Evolutionary conservation across 208 protist species (phyloP).

Genomic region (Blastocrithidia nonstop): DNA sequence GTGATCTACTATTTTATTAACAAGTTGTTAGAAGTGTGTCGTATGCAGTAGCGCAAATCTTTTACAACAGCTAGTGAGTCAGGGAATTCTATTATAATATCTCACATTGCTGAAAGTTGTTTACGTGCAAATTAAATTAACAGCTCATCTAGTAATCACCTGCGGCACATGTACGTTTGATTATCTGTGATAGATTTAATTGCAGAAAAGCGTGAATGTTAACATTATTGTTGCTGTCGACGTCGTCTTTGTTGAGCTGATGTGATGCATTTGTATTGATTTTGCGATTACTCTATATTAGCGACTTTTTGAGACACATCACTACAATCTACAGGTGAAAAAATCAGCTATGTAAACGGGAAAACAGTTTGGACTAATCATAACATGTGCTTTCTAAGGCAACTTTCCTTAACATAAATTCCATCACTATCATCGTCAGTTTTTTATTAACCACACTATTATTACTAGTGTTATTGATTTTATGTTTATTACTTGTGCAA

Average conservation of each 20-base stretch:
- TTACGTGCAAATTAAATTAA: conserved; percentile 31
- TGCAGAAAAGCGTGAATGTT: neutral
- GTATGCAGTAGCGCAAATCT: conserved; percentile 64
- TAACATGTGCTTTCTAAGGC: too few relatives aligned
- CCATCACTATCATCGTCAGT: too few relatives aligned
- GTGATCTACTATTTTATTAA: conserved; percentile 43
- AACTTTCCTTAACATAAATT: too few relatives aligned
- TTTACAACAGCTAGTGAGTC: conserved; percentile 57
- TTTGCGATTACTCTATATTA: neutral
- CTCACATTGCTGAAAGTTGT: conserved; percentile 58
- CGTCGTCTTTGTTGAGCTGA: conserved; percentile 1
- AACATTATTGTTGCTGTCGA: neutral
- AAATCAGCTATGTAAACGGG: too few relatives aligned
- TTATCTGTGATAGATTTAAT: neutral
- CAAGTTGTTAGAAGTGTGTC: conserved; percentile 17
- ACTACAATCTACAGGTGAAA: too few relatives aligned
- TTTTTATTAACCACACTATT: too few relatives aligned
- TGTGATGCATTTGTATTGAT: neutral
- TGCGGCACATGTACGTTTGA: conserved; percentile 35
- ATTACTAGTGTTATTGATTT: too few relatives aligned
- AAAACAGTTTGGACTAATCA: too few relatives aligned
- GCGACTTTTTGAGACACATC: too few relatives aligned
- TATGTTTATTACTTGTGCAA: too few relatives aligned
- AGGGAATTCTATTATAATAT: conserved; percentile 78
- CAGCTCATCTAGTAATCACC: conserved; percentile 37